Base-by-base conservation (phyloP, 2,329 filamentous ascomycete genomes). In the Penicillium sp. region DNA sequence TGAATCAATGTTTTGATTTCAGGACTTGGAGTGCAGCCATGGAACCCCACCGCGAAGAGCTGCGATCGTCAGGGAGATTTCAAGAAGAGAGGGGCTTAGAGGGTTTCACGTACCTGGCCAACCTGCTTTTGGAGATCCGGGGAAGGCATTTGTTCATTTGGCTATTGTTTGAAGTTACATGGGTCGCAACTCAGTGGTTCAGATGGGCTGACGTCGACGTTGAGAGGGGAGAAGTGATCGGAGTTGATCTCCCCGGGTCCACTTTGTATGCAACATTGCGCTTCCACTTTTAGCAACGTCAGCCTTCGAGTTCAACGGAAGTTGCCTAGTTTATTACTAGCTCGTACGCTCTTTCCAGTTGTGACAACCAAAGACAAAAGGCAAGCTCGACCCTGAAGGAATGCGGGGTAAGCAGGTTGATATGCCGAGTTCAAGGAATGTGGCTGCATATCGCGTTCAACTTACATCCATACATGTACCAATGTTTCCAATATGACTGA, bases 41-140 rank as follows among this genome's bases (percentile, higher is more conserved):
- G 62, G 38, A 78, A 78, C 19, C 75, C 75, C 55, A 77, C 73
- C 36, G 75, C 72, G 52, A 79, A 77, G 41, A 77, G 70, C 75
- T 78, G 51, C 16, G 43, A 16, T 43, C 10, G 44, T 43, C 16
- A 49, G 19, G 29, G 35, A 7, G 16, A 34, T 40, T n/a, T 16
- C 8, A 9, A 4, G 29, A 19, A 38, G 2, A 5, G 32, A 7
- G 11, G 13, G 14, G n/a, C 30, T 13, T 7, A 9, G 6, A 2
- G 5, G n/a, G 6, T 2, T 2, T 40, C 4, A 26, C 41, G 16
- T 66, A 72, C 70, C 68, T 73, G 70, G 34, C 71, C 71, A 16
- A 70, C 66, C 61, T 70, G 62, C 43, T 64, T 72, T 40, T 61
- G 65, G 27, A 71, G 51, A 14, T 66, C 61, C 10, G 7, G 29